Base-by-base conservation (phyloP, 805 yeast species). In the Metschnikowia bowlesiae region DNA sequence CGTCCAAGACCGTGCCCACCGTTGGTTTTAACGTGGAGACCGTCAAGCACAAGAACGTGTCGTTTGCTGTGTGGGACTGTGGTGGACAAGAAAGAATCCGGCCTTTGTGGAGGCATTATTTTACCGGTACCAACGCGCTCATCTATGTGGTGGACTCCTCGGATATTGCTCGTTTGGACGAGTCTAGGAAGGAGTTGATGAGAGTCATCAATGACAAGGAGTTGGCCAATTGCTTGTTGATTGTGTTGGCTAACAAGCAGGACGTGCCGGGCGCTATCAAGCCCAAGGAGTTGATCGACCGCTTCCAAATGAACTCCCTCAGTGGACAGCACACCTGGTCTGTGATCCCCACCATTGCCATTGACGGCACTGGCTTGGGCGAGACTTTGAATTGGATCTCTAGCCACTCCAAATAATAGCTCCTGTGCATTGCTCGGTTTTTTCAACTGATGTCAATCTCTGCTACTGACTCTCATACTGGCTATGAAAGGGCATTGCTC, bases 11-110 rank as follows among this genome's bases (percentile, higher is more conserved):
- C 0, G 94, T 89, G 5, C 97, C 97, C 22, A 91, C 96, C 0
- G 96, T 89, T 22, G 97, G 97, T 2, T 91, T 91, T 73, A 91
- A 91, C 69, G 94, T 88, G 44, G 96, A 88, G 68, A 85, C 92
- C 3, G 88, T 88, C 54, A 82, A 86, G 51, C 87, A 85, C 68
- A 85, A 84, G 65, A 87, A 87, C 66, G 84, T 87, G 51, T 83
- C 87, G 50, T 87, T 88, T 72, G 89, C 89, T 53, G 90, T 88
- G 64, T 88, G 96, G 96, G 96, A 88, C 68, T 94, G 94, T 53
- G 97, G 97, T 71, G 97, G 97, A 65, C 97, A 89, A 73, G 95
- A 87, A 62, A 77, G 95, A 67, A 81, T 90, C 59, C 81, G 97
- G 64, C 96, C 95, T 0, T 75, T 91, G 51, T 91, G 98, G 97